Percentiles rank a stretch among this genome's conserved stretches.
Evolutionary conservation across 495 filamentous ascomycete species (phyloP).

Genomic region (Xylaria grammica): DNA sequence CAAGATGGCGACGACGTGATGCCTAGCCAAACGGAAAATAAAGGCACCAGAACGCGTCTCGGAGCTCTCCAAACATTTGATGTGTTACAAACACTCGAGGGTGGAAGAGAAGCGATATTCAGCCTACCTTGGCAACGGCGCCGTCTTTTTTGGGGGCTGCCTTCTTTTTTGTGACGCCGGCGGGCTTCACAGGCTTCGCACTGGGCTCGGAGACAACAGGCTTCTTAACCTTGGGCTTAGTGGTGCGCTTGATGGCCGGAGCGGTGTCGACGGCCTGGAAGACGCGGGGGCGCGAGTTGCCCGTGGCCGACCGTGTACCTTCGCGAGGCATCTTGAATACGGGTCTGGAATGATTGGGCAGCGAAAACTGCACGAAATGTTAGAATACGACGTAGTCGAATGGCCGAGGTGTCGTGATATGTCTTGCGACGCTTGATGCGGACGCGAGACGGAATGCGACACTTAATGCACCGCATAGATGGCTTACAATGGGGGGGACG

Average conservation of each 20-base stretch:
- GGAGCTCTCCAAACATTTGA: not conserved
- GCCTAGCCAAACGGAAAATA: not conserved
- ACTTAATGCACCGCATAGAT: slow-evolving; percentile 10
- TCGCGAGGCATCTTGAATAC: slow-evolving; percentile 56
- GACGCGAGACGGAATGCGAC: slow-evolving; percentile 37
- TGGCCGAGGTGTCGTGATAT: slow-evolving; percentile 5
- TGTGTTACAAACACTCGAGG: not conserved
- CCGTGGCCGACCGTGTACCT: slow-evolving; percentile 60
- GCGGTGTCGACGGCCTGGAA: slow-evolving; percentile 57
- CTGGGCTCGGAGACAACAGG: slow-evolving; percentile 35
- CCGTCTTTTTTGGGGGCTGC: slow-evolving; percentile 54
- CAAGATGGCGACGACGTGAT: not conserved
- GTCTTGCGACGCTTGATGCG: slow-evolving; percentile 30
- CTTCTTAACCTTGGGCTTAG: slow-evolving; percentile 46
- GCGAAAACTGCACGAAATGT: slow-evolving; percentile 32
- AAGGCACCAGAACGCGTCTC: not conserved
- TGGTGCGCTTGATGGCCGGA: slow-evolving; percentile 53
- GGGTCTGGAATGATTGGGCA: slow-evolving; percentile 23
- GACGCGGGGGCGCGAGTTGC: slow-evolving; percentile 60
- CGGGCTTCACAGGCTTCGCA: slow-evolving; percentile 55
- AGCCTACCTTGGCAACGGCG: slow-evolving; percentile 54
- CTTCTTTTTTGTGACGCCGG: slow-evolving; percentile 61
- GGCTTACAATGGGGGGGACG: slow-evolving; percentile 15
- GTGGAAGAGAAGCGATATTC: not conserved
- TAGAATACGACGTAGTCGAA: slow-evolving; percentile 26